Evolutionary conservation across 192 early-diverging fungal genomes (phyloP), one percentile per base, ranked within the genome.

Genomic region (Backusella westeae): DNA sequence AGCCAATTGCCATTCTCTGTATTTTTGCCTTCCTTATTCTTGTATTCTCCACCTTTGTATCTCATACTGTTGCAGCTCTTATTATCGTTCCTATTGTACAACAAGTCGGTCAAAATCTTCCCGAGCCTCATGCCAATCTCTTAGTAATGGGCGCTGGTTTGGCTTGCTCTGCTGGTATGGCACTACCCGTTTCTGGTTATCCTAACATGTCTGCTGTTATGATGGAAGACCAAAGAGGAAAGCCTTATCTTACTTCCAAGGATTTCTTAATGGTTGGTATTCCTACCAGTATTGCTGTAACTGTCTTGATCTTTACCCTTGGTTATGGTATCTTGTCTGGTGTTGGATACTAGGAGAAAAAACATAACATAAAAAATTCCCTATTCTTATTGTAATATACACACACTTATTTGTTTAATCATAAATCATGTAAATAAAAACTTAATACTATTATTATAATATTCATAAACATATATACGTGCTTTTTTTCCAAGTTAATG

Each of bases 131-230:
- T 63, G 85, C 92, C 21, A 79, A 88, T 14, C 86, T 90, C 56
- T 78, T 94, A 69, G 91, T 94, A 49, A 92, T 94, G 92, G 89
- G 88, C 39, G 85, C 90, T 21, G 89, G 89, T 76, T 73, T 88
- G 17, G 72, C 83, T 14, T 87, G 85, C 56, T 81, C 80, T 35
- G 76, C 76, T 17, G 80, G 80, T 39, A 74, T 75, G 75, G 80
- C 72, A 65, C 80, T 94, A 0, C 93, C 93, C 23, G 91, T 94
- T 21, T 91, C 90, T 12, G 90, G 90, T 9, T 94, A 90, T 82
- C 93, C 93, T 3, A 94, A 94, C 78, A 92, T 94, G 91, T 89
- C 89, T 71, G 93, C 92, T 26, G 90, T 92, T 35, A 87, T 88
- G 26, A 77, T 88, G 63, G 92, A 93, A 76, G 90, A 91, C 66